phyloP scores from a whole-genome alignment of 768 basidiomycete species.

The Tricholoma saponaceum region DNA sequence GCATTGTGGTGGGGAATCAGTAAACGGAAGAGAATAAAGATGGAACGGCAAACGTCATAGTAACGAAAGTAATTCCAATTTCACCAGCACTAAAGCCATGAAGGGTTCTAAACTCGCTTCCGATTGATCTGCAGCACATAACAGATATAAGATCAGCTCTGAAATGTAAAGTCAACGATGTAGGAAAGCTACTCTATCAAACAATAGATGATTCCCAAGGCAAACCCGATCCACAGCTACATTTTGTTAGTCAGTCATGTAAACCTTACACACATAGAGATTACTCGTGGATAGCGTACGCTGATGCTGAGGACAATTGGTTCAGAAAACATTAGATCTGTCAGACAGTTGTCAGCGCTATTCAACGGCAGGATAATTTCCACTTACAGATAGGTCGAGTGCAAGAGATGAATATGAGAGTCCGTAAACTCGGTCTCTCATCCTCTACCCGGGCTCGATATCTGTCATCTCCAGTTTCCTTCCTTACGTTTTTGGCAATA shows the following conservation, averaged over 20 bases:
- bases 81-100: conserved; percentile 59
- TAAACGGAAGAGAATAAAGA: too few relatives aligned
- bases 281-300: conserved; percentile 32
- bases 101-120: conserved; percentile 49
- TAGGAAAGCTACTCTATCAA: conserved; percentile 33
- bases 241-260: too few relatives aligned
- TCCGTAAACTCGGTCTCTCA: conserved; percentile 48
- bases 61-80: conserved; percentile 55
- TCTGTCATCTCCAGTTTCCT: conserved; percentile 56
- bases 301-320: conserved; percentile 72
- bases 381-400: conserved; percentile 71
- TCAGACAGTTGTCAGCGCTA: too few relatives aligned
- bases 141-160: too few relatives aligned
- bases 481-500: conserved; percentile 58
- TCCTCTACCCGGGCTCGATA: conserved; percentile 67
- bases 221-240: conserved; percentile 74
- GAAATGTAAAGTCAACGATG: too few relatives aligned
- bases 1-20: too few relatives aligned
- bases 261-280: too few relatives aligned
- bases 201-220: conserved; percentile 76
- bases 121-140: conserved; percentile 48
- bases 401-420: conserved; percentile 65
- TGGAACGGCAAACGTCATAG: conserved; percentile 44
- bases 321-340: conserved; percentile 72
- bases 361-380: too few relatives aligned